These are phyloP conservation scores for Medicago truncatula DNA, from an alignment of 306 rosid species.

Conservation along the genomic window DNA sequence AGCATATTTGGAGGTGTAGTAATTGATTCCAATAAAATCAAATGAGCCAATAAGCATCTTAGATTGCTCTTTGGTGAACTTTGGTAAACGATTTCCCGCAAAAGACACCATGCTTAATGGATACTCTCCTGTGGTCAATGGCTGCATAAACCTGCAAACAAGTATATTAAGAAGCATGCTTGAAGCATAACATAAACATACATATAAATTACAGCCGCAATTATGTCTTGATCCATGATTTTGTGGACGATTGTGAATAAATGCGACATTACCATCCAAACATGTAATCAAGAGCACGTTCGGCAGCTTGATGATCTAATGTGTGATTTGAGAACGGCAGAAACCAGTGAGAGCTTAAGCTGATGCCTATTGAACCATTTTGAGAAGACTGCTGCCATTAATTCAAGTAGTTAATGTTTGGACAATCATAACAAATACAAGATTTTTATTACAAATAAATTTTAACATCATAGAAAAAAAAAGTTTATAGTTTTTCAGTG, in stretches of 20 bases:
- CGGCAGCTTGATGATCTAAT: constrained; percentile 45
- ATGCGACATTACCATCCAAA: constrained; percentile 56
- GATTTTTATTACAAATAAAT: neutral
- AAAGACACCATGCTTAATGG: constrained; percentile 63
- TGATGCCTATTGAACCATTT: constrained; percentile 62
- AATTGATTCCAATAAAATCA: constrained; percentile 76
- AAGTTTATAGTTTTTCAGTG: neutral
- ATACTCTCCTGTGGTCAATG: constrained; percentile 67
- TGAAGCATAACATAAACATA: neutral
- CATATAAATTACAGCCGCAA: neutral
- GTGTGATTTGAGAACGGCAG: constrained; percentile 48
- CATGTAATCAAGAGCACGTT: constrained; percentile 57
- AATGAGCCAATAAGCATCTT: constrained; percentile 55
- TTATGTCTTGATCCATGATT: neutral
- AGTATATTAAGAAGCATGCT: neutral
- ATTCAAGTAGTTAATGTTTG: neutral
- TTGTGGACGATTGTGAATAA: neutral
- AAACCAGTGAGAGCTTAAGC: constrained; percentile 54
- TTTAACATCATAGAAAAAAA: neutral
- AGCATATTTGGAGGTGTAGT: constrained; percentile 65
- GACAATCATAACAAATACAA: constrained; percentile 20
- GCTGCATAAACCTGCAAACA: constrained; percentile 64
- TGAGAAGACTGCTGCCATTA: constrained; percentile 49
- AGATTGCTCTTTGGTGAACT: constrained; percentile 58
- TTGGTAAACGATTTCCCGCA: constrained; percentile 62